Conservation (phyloP, 805 yeast genomes). For the Ascoidea tarda region DNA sequence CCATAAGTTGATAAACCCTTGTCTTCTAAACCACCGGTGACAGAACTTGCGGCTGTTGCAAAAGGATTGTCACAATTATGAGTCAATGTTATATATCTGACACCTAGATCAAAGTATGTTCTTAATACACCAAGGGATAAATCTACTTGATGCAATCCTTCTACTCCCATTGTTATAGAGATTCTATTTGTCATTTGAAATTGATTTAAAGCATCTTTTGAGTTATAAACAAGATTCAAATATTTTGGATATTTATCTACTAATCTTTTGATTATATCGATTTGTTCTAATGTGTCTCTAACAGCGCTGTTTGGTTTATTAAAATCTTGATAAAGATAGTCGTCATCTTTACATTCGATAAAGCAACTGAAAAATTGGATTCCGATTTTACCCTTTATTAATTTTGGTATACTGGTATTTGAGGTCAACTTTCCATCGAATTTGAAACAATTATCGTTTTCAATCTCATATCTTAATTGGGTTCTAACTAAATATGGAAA, state of each 20-base stretch:
- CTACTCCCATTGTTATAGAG: slow-evolving; percentile 36
- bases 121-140: slow-evolving; percentile 33
- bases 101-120: slow-evolving; percentile 34
- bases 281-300: slow-evolving; percentile 39
- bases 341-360: slow-evolving; percentile 30
- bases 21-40: slow-evolving; percentile 30
- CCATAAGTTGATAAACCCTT: slow-evolving; percentile 29
- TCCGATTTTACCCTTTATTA: slow-evolving; percentile 31
- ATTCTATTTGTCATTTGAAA: slow-evolving; percentile 21
- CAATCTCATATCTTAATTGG: slow-evolving; percentile 29
- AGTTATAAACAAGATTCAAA: slow-evolving; percentile 24
- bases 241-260: slow-evolving; percentile 25
- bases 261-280: slow-evolving; percentile 33
- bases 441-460: slow-evolving; percentile 19
- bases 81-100: slow-evolving; percentile 37
- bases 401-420: slow-evolving; percentile 29
- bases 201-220: slow-evolving; percentile 25
- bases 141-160: slow-evolving; percentile 40
- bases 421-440: slow-evolving; percentile 25
- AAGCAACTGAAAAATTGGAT: slow-evolving; percentile 36
- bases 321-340: slow-evolving; percentile 27
- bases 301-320: slow-evolving; percentile 28
- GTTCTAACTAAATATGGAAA: slow-evolving; percentile 34
- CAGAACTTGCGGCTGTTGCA: slow-evolving; percentile 38
- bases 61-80: slow-evolving; percentile 45